These are phyloP conservation scores for Prunus mume DNA, from an alignment of 306 rosid species.

Conservation along the genomic window DNA sequence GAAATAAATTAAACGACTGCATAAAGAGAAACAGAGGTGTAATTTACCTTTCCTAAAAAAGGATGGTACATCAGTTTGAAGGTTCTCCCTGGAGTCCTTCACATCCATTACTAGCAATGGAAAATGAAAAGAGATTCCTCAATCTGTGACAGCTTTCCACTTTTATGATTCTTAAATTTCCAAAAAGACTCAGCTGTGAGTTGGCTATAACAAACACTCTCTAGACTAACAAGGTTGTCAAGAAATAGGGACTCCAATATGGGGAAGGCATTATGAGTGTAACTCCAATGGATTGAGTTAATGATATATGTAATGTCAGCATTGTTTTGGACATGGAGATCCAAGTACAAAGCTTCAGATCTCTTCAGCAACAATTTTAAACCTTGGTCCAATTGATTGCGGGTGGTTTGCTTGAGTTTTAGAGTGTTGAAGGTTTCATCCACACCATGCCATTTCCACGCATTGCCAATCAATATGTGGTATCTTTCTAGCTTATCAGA, in stretches of 20 bases:
- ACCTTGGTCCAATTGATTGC: neutral
- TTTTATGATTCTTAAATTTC: neutral
- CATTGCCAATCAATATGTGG: neutral
- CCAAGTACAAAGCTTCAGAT: neutral
- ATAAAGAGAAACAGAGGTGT: neutral
- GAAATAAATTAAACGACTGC: neutral
- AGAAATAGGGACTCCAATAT: neutral
- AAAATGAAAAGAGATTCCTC: neutral
- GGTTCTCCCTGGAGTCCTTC: neutral
- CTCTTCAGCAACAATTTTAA: neutral
- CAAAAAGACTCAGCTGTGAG: neutral
- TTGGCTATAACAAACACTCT: neutral
- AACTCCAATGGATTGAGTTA: neutral
- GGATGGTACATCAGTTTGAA: neutral
- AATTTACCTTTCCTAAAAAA: neutral
- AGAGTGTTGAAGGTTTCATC: neutral
- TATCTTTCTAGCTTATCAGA: neutral
- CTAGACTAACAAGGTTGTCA: neutral
- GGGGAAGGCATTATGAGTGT: neutral
- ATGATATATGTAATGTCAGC: slow-evolving; percentile 35
- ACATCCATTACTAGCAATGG: neutral
- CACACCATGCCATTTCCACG: neutral
- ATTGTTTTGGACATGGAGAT: slow-evolving; percentile 41
- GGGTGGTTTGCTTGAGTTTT: neutral
- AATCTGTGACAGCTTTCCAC: neutral